Evolutionary conservation across 768 basidiomycete species (phyloP).

Genomic region (Mycena alexandri): DNA sequence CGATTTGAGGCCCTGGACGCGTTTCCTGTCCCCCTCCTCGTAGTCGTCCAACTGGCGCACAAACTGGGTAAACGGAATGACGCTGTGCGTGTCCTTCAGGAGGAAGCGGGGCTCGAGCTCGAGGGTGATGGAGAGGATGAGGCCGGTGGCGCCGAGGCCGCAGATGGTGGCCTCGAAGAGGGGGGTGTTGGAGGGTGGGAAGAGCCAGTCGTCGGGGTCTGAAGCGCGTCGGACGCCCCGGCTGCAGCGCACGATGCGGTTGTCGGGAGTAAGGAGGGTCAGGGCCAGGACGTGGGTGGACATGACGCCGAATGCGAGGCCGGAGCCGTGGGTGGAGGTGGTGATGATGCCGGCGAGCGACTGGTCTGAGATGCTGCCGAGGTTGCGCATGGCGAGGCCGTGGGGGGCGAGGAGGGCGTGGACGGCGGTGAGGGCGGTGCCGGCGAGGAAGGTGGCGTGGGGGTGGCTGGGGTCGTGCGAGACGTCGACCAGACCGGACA

Average conservation of each 20-base stretch:
- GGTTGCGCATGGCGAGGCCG: slow-evolving; percentile 88
- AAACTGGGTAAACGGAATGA: slow-evolving; percentile 73
- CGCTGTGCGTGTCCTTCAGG: slow-evolving; percentile 78
- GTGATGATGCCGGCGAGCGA: slow-evolving; percentile 92
- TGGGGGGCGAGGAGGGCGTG: slow-evolving; percentile 75
- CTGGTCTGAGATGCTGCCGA: slow-evolving; percentile 98
- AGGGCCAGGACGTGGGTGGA: slow-evolving; percentile 85
- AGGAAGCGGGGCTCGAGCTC: slow-evolving; percentile 87
- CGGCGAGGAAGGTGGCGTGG: slow-evolving; percentile 80
- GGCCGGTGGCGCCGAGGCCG: slow-evolving; percentile 90
- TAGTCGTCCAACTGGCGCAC: too few species aligned
- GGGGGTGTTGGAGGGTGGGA: slow-evolving; percentile 67
- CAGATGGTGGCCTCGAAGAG: slow-evolving; percentile 93
- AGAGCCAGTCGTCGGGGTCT: too few species aligned
- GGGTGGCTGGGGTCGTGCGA: slow-evolving; percentile 66
- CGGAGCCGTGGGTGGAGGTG: slow-evolving; percentile 96
- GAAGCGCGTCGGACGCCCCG: too few species aligned
- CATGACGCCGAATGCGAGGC: slow-evolving; percentile 82
- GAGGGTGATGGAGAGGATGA: slow-evolving; percentile 84
- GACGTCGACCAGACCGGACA: slow-evolving; percentile 62
- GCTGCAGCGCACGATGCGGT: slow-evolving; percentile 76
- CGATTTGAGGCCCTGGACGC: slow-evolving; percentile 64
- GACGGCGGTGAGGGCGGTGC: slow-evolving; percentile 81
- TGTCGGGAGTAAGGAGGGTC: slow-evolving; percentile 82
- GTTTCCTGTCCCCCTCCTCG: too few species aligned